Base-by-base conservation (phyloP, 2,329 filamentous ascomycete species). In the Drechslera avenae region DNA sequence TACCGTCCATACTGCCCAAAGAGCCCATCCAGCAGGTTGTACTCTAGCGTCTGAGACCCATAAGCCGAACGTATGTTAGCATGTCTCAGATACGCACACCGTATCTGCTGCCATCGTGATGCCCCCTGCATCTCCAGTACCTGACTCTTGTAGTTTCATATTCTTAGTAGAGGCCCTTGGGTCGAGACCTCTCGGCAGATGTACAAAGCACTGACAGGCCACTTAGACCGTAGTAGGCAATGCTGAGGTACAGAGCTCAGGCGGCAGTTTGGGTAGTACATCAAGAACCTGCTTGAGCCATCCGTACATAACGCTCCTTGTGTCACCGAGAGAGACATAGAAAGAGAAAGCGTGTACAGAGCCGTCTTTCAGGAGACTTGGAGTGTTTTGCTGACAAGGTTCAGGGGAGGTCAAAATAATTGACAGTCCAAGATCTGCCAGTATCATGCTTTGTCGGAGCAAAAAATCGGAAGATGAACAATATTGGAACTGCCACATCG, bases 121-220 rank as follows among this genome's bases (percentile, higher is more conserved):
- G 19, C 10, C 44, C 44, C 49, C 44, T 52, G 44, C 21, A 30
- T 48, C 23, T 16, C 39, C 14, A 43, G 14, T 42, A 23, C 26
- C 28, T 34, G 28, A 43, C 28, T 17, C 5, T 21, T n/a, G 16
- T 13, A 48, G 28, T 43, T 42, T 34, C 39, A 39, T 39, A 39
- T 52, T 33, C 28, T 35, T 33, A 23, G 26, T 41, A 13, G 33
- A n/a, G 3, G 26, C 13, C 7, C 19, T 37, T 31, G 37, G 43
- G 26, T 41, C 37, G 37, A 42, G 32, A 47, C 35, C 32, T 12
- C 31, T 49, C 49, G 31, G 30, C 30, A 35, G 31, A 40, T 49
- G 33, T 30, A 13, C 26, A 9, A 46, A 12, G 31, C 35, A 32
- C 32, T 23, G 17, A 37, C 12, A 14, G 45, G 23, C 33, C 39